Evolutionary conservation across 2,329 filamentous ascomycete genomes (phyloP), one percentile per base, ranked within the genome.

Genomic region (Metarhizium robertsii): DNA sequence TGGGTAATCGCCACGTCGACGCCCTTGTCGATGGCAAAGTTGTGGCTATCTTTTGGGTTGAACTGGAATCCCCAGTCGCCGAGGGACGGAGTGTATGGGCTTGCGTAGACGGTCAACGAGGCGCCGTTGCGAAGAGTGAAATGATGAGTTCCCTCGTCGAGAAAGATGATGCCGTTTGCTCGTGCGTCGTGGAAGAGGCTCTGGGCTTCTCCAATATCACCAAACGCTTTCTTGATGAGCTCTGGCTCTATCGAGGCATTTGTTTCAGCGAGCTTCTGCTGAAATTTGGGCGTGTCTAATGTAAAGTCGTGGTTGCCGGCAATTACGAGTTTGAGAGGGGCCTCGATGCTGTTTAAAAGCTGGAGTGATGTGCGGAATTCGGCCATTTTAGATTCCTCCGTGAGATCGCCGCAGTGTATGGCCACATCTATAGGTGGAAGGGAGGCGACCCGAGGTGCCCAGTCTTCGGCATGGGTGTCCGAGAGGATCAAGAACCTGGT

Each of bases 241-340:
- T 34, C 32, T 34, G 32, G 6, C 32, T 14, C 46, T 51, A 29
- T 18, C 34, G 18, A 14, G 36, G 25, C 32, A 8, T 54, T 30
- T 7, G 61, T 56, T 34, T 66, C 62, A 0, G 25, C 16, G 1
- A 68, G 53, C 46, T 67, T 68, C 2, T 57, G 10, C 46, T 67
- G 56, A 51, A 76, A 80, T 0, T 61, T 61, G 0, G 61, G 59
- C 1, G 58, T 48, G 36, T 75, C 71, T 2, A 75, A 63, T 0
- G 69, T 73, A 45, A 77, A 77, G 57, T 81, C 76, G 57, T 80
- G 76, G 53, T 80, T 80, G 1, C 78, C 77, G 2, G 77, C 69
- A 47, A 81, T 79, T 6, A 73, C 65, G 1, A 80, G 61, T 54
- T 80, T 80, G 4, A 53, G 13, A 0, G 73, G 70, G 0, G 76